These are phyloP conservation scores for Botrytis sinoallii DNA, from an alignment of 2,329 filamentous ascomycete species.

Conservation along the genomic window DNA sequence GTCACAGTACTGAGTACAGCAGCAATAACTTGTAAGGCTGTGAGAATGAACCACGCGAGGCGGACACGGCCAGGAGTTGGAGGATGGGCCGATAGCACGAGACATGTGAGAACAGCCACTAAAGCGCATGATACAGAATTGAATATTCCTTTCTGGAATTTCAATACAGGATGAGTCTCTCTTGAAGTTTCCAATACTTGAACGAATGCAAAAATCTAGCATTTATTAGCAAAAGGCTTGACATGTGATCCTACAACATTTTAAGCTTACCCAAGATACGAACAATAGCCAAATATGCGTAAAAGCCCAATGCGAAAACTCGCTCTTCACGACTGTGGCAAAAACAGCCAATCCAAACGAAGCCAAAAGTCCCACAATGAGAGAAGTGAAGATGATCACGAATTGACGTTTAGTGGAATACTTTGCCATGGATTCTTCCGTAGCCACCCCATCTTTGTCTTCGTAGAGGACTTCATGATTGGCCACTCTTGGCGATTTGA, in stretches of 20 bases:
- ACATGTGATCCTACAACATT: not conserved
- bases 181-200: constrained; percentile 27
- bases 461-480: constrained; percentile 47
- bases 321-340: constrained; percentile 41
- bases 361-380: constrained; percentile 49
- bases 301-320: constrained; percentile 35
- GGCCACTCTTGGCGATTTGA: constrained; percentile 23
- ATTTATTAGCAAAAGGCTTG: not conserved
- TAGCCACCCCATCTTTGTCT: constrained; percentile 67
- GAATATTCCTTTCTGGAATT: constrained; percentile 23
- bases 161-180: constrained; percentile 18
- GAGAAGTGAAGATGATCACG: constrained; percentile 49
- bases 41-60: constrained; percentile 16
- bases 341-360: constrained; percentile 56
- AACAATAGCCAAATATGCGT: constrained; percentile 57
- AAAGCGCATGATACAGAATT: constrained; percentile 24
- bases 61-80: not conserved
- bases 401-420: constrained; percentile 61
- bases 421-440: constrained; percentile 55
- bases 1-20: constrained; percentile 16
- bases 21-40: constrained; percentile 23
- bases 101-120: constrained; percentile 21
- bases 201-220: constrained; percentile 48
- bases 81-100: constrained; percentile 10
- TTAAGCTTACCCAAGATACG: constrained; percentile 56